These are phyloP conservation scores for Gloeophyllum trabeum DNA, from an alignment of 768 basidiomycete species.

Conservation along the genomic window DNA sequence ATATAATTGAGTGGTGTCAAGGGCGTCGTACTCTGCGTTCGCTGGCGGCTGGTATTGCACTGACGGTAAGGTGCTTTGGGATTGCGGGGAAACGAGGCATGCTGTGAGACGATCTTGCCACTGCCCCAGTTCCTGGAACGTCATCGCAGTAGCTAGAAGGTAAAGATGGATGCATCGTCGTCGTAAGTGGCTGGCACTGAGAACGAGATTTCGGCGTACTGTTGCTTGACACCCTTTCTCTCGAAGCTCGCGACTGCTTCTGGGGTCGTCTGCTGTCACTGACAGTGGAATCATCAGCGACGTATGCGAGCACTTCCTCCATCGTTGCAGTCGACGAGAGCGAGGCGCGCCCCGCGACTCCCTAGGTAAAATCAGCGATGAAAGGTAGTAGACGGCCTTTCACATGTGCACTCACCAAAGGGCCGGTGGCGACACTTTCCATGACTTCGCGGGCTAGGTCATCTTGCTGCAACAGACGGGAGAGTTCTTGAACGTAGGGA, in stretches of 20 bases:
- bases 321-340: constrained; percentile 56
- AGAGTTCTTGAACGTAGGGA: constrained; percentile 48
- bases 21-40: constrained; percentile 47
- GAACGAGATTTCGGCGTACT: too few species aligned
- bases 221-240: constrained; percentile 73
- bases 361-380: too few species aligned
- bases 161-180: not conserved
- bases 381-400: constrained; percentile 3
- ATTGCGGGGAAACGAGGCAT: too few species aligned
- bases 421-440: constrained; percentile 64
- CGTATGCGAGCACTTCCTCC: constrained; percentile 65
- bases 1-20: constrained; percentile 43
- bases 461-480: constrained; percentile 58
- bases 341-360: constrained; percentile 50
- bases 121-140: constrained; percentile 55
- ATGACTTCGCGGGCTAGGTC: constrained; percentile 70
- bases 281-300: constrained; percentile 33
- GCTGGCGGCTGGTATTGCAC: too few species aligned
- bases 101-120: constrained; percentile 80
- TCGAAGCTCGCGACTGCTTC: constrained; percentile 64
- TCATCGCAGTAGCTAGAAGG: constrained; percentile 39
- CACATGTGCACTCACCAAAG: constrained; percentile 48
- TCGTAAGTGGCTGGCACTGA: constrained; percentile 32
- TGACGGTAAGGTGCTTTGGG: too few species aligned
- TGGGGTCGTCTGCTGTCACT: constrained; percentile 51